Evolutionary conservation across 2,329 filamentous ascomycete genomes (phyloP), one percentile per base, ranked within the genome.

Genomic region (Aureobasidium sp.): DNA sequence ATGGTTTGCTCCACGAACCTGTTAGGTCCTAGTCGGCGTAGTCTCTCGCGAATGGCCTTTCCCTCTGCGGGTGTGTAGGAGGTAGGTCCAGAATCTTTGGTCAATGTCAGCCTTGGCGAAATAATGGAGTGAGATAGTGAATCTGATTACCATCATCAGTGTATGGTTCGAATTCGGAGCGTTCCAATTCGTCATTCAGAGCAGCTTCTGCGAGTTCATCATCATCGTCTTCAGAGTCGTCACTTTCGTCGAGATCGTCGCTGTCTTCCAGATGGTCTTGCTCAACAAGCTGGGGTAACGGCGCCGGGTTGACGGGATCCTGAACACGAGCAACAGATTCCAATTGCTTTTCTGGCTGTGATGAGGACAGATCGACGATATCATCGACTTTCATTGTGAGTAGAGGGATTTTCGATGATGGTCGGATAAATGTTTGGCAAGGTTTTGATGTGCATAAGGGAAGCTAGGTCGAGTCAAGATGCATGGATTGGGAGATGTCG

Each of bases 1-100:
- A 95, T 79, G 36, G 88, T 91, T 67, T 86, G 81, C 67, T 85
- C 79, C 70, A 90, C 85, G 73, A 97, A 96, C 64, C 87, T 82
- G 64, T 85, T 82, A 27, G 89, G 88, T n/a, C 92, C 92, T 64
- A 91, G 79, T 58, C 85, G 80, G 70, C 88, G 88, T 63, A 96
- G 80, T 65, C 88, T 50, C 8, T 54, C 47, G 16, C 58, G 61
- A 10, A 64, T 30, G 21, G 61, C 57, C n/a, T 63, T 65, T 13
- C 30, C 64, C 55, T 65, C 62, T 10, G 62, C 60, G 5, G 55
- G 44, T 34, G 61, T 63, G 34, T 41, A 65, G 5, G 62, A 59
- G 41, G 55, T 54, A 11, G 62, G 57, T 29, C 44, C 42, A 15
- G 42, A 53, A 59, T 50, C 53, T 63, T 45, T 27, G 21, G 50